These are phyloP conservation scores for Pseudoturritis turrita DNA, from an alignment of 345 rosid species.

Conservation along the genomic window DNA sequence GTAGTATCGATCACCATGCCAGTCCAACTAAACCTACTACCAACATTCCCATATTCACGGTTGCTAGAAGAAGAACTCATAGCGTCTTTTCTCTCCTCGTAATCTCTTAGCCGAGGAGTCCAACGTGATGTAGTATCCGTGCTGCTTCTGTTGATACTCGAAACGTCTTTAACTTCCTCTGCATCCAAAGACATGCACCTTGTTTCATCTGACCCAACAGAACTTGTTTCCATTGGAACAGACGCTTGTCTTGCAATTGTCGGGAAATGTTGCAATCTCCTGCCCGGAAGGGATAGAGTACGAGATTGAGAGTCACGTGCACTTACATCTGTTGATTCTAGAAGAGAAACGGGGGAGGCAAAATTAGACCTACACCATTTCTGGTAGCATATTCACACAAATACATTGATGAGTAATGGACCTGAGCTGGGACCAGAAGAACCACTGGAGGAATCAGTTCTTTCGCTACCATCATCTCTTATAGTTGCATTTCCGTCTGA, in stretches of 20 bases:
- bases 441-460: conserved; percentile 40
- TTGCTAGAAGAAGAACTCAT: conserved; percentile 38
- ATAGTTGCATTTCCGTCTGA: conserved; percentile 50
- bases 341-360: not conserved
- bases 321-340: conserved; percentile 25
- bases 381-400: not conserved
- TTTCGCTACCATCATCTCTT: conserved; percentile 49
- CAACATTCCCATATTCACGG: conserved; percentile 34
- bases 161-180: conserved; percentile 32
- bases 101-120: conserved; percentile 32
- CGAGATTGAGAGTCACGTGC: conserved; percentile 16
- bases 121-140: conserved; percentile 33
- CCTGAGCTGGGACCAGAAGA: conserved; percentile 37
- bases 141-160: conserved; percentile 30
- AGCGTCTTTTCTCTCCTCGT: conserved; percentile 39
- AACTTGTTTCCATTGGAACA: conserved; percentile 35
- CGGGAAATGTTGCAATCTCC: conserved; percentile 12
- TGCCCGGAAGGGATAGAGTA: conserved; percentile 22
- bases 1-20: conserved; percentile 26
- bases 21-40: conserved; percentile 28
- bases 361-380: conserved; percentile 6
- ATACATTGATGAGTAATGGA: not conserved
- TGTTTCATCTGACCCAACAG: conserved; percentile 34
- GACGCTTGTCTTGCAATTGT: conserved; percentile 17
- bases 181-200: conserved; percentile 35